Percentiles rank a stretch among this genome's conserved stretches.
phyloP scores from a whole-genome alignment of 176 grass and related monocot species.

The Avena eriantha region DNA sequence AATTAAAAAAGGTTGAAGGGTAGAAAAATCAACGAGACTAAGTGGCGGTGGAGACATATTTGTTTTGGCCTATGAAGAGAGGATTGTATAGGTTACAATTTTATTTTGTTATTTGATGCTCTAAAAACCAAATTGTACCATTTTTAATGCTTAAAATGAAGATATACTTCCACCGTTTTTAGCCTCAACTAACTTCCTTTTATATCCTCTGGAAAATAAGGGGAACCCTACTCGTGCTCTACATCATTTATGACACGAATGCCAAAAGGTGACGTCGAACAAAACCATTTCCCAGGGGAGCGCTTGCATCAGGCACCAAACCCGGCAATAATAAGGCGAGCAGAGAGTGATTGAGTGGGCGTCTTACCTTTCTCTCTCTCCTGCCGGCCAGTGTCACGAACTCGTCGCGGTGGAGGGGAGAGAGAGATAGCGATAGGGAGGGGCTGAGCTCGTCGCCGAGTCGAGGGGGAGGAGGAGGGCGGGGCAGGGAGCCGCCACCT shows the following conservation, averaged over 20 bases:
- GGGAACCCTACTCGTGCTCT: background rate
- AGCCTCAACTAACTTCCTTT: constrained; percentile 4
- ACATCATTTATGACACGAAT: constrained; percentile 39
- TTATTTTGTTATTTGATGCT: constrained; percentile 9
- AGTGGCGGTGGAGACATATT: background rate
- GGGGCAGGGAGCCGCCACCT: background rate
- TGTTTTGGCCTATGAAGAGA: background rate
- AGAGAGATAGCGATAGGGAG: background rate
- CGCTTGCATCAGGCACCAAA: background rate
- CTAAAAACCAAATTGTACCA: background rate
- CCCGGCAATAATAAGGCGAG: background rate
- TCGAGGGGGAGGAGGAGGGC: constrained; percentile 11
- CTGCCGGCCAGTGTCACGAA: constrained; percentile 40
- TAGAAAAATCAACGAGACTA: too few relatives aligned
- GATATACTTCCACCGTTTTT: background rate
- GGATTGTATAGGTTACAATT: background rate
- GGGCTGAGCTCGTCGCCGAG: constrained; percentile 30
- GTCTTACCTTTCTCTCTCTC: constrained; percentile 4
- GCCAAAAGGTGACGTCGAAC: constrained; percentile 34
- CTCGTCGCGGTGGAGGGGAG: constrained; percentile 22
- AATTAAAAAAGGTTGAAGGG: too few relatives aligned
- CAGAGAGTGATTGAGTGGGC: background rate
- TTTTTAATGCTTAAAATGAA: constrained; percentile 4
- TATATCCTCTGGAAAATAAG: background rate
- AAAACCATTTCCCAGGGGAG: constrained; percentile 20